Evolutionary conservation across 331 rosid genomes (phyloP).

Genomic region (Dryas integrifolia): DNA sequence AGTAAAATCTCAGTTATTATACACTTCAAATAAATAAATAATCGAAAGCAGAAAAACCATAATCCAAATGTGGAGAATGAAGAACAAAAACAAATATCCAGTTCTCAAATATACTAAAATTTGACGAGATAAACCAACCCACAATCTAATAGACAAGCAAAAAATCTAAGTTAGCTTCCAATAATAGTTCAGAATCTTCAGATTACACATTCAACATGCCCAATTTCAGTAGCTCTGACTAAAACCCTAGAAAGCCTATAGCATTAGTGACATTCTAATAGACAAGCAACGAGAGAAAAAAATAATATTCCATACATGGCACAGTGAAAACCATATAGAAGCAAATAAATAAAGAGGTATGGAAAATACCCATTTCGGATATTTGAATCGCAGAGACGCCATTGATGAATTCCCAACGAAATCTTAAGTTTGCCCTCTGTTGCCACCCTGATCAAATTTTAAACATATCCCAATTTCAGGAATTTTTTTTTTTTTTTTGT

Average conservation of each 20-base stretch:
- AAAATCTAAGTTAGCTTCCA: slow-evolving; percentile 16
- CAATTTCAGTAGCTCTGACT: slow-evolving; percentile 27
- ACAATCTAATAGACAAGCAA: not conserved
- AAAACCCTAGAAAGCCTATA: slow-evolving; percentile 18
- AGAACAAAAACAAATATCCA: slow-evolving; percentile 12
- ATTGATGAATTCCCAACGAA: slow-evolving; percentile 23
- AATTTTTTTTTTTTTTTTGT: not conserved
- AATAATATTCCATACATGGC: slow-evolving; percentile 8
- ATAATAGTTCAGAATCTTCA: not conserved
- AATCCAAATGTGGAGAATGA: slow-evolving; percentile 9
- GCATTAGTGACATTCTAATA: slow-evolving; percentile 23
- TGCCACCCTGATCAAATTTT: slow-evolving; percentile 26
- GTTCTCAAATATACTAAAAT: slow-evolving; percentile 11
- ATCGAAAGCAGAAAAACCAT: slow-evolving; percentile 17
- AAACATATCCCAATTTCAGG: slow-evolving; percentile 14
- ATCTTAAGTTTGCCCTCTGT: not conserved
- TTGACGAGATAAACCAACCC: slow-evolving; percentile 1
- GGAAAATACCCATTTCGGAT: slow-evolving; percentile 25
- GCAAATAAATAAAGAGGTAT: not conserved
- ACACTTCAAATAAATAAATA: slow-evolving; percentile 17
- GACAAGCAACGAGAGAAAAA: slow-evolving; percentile 9
- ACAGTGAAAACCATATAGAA: not conserved
- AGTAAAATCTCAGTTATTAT: slow-evolving; percentile 21
- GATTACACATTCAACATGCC: slow-evolving; percentile 16
- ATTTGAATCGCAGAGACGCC: slow-evolving; percentile 20